Percentiles rank a stretch among this genome's conserved stretches.
Conservation (phyloP, 225 moss, liverwort and hornwort genomes). For the Lunularia cruciata region DNA sequence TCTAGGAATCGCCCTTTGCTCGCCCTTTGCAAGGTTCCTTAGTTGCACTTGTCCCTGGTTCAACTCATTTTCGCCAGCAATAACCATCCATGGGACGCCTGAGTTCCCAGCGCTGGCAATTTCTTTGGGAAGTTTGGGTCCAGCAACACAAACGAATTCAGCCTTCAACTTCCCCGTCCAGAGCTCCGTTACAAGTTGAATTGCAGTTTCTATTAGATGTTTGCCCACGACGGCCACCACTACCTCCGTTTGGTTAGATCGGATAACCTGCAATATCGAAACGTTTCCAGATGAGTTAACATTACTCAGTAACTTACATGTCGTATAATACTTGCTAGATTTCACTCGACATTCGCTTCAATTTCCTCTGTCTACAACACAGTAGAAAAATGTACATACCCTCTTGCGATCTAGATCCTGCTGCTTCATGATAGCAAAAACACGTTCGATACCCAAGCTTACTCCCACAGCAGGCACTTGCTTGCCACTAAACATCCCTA, state of each 20-base stretch:
- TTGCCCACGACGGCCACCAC: slow-evolving; percentile 45
- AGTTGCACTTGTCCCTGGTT: slow-evolving; percentile 30
- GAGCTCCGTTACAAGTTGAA: slow-evolving; percentile 39
- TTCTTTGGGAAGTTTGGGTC: slow-evolving; percentile 27
- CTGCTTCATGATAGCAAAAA: slow-evolving; percentile 53
- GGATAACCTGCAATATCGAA: slow-evolving; percentile 25
- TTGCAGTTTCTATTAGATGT: slow-evolving; percentile 31
- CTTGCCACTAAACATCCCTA: slow-evolving; percentile 56
- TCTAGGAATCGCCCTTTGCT: slow-evolving; percentile 25
- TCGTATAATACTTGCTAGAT: background rate
- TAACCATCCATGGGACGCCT: slow-evolving; percentile 46
- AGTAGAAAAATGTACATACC: background rate
- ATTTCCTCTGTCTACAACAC: too few relatives aligned
- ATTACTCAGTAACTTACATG: background rate
- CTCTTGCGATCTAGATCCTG: slow-evolving; percentile 31
- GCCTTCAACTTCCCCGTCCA: slow-evolving; percentile 42
- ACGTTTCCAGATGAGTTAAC: slow-evolving; percentile 1
- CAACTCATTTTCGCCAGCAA: slow-evolving; percentile 49
- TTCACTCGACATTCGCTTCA: too few relatives aligned
- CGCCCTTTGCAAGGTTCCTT: slow-evolving; percentile 28
- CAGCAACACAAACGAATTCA: slow-evolving; percentile 28
- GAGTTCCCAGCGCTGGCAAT: slow-evolving; percentile 29
- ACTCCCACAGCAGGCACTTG: slow-evolving; percentile 60
- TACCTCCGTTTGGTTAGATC: slow-evolving; percentile 50
- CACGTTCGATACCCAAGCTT: slow-evolving; percentile 57